Evolutionary conservation across 192 early-diverging fungal genomes (phyloP).

Genomic region (Linnemannia zychae): DNA sequence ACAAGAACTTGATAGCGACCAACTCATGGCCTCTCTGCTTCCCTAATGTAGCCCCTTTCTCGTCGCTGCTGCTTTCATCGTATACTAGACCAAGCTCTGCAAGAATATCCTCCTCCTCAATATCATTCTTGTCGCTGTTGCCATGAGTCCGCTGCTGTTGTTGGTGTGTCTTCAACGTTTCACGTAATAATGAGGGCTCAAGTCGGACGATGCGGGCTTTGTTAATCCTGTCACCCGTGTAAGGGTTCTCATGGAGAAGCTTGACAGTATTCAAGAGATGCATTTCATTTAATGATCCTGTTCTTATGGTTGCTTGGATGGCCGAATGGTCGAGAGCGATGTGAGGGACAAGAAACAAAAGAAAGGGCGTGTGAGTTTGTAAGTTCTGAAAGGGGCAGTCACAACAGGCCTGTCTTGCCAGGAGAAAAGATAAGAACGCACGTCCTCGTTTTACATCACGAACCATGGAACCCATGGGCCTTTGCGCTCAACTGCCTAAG

Average conservation of each 20-base stretch:
- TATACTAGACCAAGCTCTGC: not conserved
- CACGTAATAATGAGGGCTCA: constrained; percentile 13
- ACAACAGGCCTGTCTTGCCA: not conserved
- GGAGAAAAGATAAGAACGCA: no score
- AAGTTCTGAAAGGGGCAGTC: not conserved
- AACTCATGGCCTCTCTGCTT: not conserved
- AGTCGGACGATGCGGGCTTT: constrained; percentile 29
- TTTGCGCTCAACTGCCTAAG: no score
- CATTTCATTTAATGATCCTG: constrained; percentile 12
- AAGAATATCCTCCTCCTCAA: not conserved
- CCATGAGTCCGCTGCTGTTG: not conserved
- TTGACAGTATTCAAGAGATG: constrained; percentile 25
- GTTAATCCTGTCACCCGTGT: constrained; percentile 51
- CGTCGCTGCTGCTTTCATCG: not conserved
- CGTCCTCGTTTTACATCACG: no score
- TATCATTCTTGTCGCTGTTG: not conserved
- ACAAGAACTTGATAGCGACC: constrained; percentile 44
- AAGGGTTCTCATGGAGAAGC: constrained; percentile 50
- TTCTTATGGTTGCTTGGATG: not conserved
- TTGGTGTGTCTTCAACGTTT: not conserved
- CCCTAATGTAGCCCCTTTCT: not conserved
- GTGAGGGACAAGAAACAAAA: not conserved
- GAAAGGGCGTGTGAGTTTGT: constrained; percentile 28
- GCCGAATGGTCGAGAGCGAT: not conserved
- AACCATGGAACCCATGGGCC: no score